Percentiles rank a stretch among this genome's conserved stretches.
phyloP scores from a whole-genome alignment of 2,329 filamentous ascomycete species.

The Parafenestella ontariensis region DNA sequence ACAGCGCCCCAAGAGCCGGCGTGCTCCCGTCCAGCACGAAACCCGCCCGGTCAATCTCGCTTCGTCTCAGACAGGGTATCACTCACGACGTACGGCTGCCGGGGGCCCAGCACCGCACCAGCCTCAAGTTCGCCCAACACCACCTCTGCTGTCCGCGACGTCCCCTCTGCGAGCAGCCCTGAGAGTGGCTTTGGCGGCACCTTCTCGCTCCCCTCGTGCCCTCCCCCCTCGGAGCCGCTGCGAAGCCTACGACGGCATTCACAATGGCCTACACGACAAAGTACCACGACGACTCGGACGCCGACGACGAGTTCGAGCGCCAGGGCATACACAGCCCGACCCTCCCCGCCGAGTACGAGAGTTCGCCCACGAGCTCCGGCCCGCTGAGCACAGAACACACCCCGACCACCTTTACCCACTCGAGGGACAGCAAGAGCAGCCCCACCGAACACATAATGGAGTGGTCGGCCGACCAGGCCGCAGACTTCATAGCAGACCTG shows the following conservation, averaged over 20 bases:
- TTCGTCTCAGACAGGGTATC: slow-evolving; percentile 45
- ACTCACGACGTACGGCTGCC: slow-evolving; percentile 21
- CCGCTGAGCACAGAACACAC: slow-evolving; percentile 76
- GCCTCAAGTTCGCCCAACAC: slow-evolving; percentile 19
- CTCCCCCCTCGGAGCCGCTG: slow-evolving; percentile 9
- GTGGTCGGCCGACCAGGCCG: slow-evolving; percentile 86
- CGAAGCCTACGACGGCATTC: slow-evolving; percentile 10
- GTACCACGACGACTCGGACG: slow-evolving; percentile 75
- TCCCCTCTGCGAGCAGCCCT: slow-evolving; percentile 28
- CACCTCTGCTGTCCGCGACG: slow-evolving; percentile 20
- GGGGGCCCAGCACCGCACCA: slow-evolving; percentile 14
- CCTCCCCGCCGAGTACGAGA: slow-evolving; percentile 70
- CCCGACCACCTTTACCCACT: slow-evolving; percentile 77
- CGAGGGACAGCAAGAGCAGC: slow-evolving; percentile 67
- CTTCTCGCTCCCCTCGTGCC: slow-evolving; percentile 18
- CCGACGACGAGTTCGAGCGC: slow-evolving; percentile 83
- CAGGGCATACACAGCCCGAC: slow-evolving; percentile 70
- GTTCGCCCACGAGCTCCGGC: slow-evolving; percentile 75
- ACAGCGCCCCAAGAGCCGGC: slow-evolving; percentile 20
- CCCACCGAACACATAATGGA: slow-evolving; percentile 79
- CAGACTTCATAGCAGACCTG: slow-evolving; percentile 83
- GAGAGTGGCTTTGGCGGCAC: slow-evolving; percentile 33
- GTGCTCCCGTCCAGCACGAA: slow-evolving; percentile 28
- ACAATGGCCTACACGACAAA: slow-evolving; percentile 54
- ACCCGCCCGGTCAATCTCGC: slow-evolving; percentile 48